Conservation (phyloP, 305 asterid species). For the Solanum aculeatissimum region DNA sequence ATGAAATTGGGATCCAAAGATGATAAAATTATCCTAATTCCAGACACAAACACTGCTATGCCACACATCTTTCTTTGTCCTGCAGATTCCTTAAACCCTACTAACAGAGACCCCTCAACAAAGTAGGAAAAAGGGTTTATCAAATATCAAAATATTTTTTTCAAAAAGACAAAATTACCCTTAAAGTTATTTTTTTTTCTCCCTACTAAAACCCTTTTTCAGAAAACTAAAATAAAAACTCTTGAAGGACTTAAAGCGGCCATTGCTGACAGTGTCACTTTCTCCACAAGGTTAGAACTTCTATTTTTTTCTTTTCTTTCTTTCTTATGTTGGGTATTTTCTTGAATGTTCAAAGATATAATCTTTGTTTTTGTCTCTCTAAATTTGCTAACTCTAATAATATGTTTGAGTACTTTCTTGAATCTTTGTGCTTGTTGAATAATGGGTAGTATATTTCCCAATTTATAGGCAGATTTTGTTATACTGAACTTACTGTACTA, state of each 20-base stretch:
- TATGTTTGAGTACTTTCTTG: neutral
- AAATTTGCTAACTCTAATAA: neutral
- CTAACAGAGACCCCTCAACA: neutral
- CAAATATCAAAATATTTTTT: neutral
- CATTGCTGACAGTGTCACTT: conserved; percentile 49
- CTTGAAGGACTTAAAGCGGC: neutral
- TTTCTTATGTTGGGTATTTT: neutral
- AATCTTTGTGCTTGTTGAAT: neutral
- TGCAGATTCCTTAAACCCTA: conserved; percentile 8
- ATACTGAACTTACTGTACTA: neutral
- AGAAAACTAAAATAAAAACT: neutral
- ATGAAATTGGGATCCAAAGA: conserved; percentile 19
- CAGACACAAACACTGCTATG: conserved; percentile 57
- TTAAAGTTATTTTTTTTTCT: neutral
- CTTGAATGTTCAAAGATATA: neutral
- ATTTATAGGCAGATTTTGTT: neutral
- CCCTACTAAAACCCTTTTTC: neutral
- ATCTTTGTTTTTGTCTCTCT: neutral
- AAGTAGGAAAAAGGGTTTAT: neutral
- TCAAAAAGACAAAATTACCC: neutral
- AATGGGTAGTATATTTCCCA: neutral
- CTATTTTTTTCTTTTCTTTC: neutral
- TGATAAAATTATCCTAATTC: conserved; percentile 46
- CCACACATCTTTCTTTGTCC: conserved; percentile 62
- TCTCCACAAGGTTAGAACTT: neutral